Conservation (phyloP, 768 basidiomycete species). For the Steccherinum ochraceum region DNA sequence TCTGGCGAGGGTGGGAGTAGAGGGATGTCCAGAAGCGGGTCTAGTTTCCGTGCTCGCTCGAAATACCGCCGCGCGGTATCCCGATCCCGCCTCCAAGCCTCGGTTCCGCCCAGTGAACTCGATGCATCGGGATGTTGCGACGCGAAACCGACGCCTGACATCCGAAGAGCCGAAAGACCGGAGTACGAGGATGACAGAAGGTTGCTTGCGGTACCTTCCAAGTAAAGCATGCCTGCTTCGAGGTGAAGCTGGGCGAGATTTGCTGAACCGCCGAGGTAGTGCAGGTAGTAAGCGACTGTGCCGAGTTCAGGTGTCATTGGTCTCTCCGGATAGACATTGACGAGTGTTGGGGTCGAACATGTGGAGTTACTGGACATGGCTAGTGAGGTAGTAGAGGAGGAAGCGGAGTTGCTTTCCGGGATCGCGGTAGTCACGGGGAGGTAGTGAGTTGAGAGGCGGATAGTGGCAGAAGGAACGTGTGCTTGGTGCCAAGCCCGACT, state of each 20-base stretch:
- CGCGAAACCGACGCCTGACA: conserved; percentile 29
- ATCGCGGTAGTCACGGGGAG: conserved; percentile 44
- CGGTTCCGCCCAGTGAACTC: conserved; percentile 38
- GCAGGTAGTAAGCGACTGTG: conserved; percentile 53
- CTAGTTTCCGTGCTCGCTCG: conserved; percentile 56
- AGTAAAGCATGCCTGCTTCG: conserved; percentile 71
- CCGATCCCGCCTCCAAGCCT: conserved; percentile 71
- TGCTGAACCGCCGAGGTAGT: conserved; percentile 57
- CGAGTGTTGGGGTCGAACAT: conserved; percentile 2
- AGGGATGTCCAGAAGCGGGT: conserved; percentile 65
- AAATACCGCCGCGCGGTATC: conserved; percentile 67
- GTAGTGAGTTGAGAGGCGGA: conserved; percentile 72
- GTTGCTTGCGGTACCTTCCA: conserved; percentile 74
- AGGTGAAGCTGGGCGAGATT: conserved; percentile 72
- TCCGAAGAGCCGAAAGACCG: conserved; percentile 71
- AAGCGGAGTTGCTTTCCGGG: conserved; percentile 5
- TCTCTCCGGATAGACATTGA: background rate
- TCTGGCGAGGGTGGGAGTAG: conserved; percentile 44
- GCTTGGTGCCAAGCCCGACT: conserved; percentile 83
- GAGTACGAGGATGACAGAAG: conserved; percentile 70
- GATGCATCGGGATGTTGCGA: background rate
- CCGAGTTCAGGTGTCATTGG: conserved; percentile 26
- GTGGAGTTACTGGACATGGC: conserved; percentile 1
- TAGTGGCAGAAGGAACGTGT: conserved; percentile 67
- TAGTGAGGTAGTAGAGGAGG: conserved; percentile 4